Percentiles rank a stretch among this genome's conserved stretches.
Conservation (phyloP, 306 rosid genomes). For the Lathyrus aphaca region DNA sequence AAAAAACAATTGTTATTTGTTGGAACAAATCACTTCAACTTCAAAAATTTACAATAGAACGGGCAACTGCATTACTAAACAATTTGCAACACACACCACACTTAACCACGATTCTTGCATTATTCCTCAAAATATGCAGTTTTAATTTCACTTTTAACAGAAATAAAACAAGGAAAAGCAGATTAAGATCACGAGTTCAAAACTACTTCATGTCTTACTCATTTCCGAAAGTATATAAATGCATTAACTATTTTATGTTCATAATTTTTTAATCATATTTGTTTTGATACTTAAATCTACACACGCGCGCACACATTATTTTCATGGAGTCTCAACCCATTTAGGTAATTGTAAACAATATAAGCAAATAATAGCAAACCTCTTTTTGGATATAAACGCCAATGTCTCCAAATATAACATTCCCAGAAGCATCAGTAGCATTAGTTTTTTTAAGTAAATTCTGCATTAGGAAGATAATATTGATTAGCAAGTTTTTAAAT, state of each 20-base stretch:
- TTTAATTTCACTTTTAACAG: not conserved
- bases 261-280: not conserved
- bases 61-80: not conserved
- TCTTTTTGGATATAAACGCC: conserved; percentile 88
- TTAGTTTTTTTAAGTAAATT: conserved; percentile 77
- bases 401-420: conserved; percentile 69
- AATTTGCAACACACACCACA: conserved; percentile 20
- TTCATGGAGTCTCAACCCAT: conserved; percentile 21
- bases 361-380: conserved; percentile 57
- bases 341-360: conserved; percentile 26
- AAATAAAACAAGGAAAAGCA: not conserved
- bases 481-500: conserved; percentile 30
- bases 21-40: not conserved
- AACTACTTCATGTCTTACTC: not conserved
- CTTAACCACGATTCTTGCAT: not conserved
- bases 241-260: not conserved
- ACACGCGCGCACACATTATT: not conserved
- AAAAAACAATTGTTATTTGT: conserved; percentile 5
- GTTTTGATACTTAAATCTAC: not conserved
- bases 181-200: not conserved
- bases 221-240: not conserved
- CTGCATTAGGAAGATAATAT: conserved; percentile 57
- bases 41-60: not conserved
- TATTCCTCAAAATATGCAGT: conserved; percentile 11
- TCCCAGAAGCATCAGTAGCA: conserved; percentile 94